Percentiles rank a stretch among this genome's conserved stretches.
Conservation (phyloP, 257 asterid genomes). For the Solanum rostratum region DNA sequence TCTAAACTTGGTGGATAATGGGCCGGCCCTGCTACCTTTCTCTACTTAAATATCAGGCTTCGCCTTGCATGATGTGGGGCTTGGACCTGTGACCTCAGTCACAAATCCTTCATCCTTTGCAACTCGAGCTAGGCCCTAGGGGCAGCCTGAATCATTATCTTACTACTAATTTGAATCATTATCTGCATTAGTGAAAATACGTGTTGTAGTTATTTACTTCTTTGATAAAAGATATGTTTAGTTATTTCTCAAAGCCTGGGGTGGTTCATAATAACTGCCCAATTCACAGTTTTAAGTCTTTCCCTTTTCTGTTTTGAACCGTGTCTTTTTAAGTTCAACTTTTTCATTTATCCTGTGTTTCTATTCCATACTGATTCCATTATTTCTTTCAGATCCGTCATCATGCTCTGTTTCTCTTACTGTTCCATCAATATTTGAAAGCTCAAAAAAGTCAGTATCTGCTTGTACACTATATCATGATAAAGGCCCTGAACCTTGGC, state of each 20-base stretch:
- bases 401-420: slow-evolving; percentile 65
- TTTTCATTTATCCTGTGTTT: not conserved
- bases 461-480: slow-evolving; percentile 94
- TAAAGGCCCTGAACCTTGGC: slow-evolving; percentile 93
- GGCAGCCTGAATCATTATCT: not conserved
- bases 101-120: too few relatives aligned
- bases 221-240: not conserved
- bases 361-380: not conserved
- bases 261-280: not conserved
- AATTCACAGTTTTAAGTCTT: not conserved
- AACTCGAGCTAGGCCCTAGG: too few relatives aligned
- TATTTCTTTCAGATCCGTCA: slow-evolving; percentile 56
- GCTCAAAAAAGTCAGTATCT: slow-evolving; percentile 47
- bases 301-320: not conserved
- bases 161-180: not conserved
- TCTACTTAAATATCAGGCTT: too few relatives aligned
- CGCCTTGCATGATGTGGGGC: too few relatives aligned
- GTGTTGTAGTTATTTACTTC: not conserved
- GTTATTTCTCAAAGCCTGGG: not conserved
- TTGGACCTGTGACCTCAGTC: too few relatives aligned
- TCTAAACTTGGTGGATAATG: too few relatives aligned
- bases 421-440: slow-evolving; percentile 56
- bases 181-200: not conserved
- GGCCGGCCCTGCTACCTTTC: too few relatives aligned
- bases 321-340: not conserved